Percentiles rank a stretch among this genome's conserved stretches.
Conservation (phyloP, 805 yeast genomes). For the Starmerella davenportii region DNA sequence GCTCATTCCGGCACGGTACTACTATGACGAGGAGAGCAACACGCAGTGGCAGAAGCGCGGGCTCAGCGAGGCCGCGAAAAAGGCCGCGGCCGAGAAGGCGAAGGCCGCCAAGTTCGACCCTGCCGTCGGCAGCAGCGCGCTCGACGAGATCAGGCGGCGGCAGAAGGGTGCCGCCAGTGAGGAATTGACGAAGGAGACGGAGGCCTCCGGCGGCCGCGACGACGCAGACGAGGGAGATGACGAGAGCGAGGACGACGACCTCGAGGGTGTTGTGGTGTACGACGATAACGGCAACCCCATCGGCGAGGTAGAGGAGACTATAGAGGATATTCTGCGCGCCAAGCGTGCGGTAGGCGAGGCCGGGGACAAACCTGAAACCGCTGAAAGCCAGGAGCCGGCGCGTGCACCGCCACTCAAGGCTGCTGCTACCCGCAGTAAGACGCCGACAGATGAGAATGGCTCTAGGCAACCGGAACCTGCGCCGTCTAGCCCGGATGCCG, state of each 20-base stretch:
- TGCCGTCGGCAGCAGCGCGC: slow-evolving; percentile 19
- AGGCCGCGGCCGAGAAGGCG: slow-evolving; percentile 42
- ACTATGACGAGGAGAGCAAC: slow-evolving; percentile 76
- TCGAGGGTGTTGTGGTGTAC: slow-evolving; percentile 13
- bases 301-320: slow-evolving; percentile 17
- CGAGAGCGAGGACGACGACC: slow-evolving; percentile 4
- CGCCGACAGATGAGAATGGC: not conserved
- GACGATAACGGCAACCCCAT: slow-evolving; percentile 22
- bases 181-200: slow-evolving; percentile 21
- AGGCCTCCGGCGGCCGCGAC: slow-evolving; percentile 14
- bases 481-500: not conserved
- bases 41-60: slow-evolving; percentile 79
- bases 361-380: not conserved
- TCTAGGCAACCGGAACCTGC: slow-evolving; percentile 1
- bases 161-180: slow-evolving; percentile 9
- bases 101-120: slow-evolving; percentile 68
- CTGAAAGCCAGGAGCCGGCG: not conserved
- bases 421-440: not conserved
- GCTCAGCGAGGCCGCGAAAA: slow-evolving; percentile 5
- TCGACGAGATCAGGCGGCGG: slow-evolving; percentile 21
- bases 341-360: not conserved
- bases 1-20: slow-evolving; percentile 82
- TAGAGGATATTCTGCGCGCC: slow-evolving; percentile 4
- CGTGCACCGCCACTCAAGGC: not conserved
- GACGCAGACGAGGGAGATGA: slow-evolving; percentile 12